phyloP scores from a whole-genome alignment of 345 rosid species.

The Angophora floribunda region DNA sequence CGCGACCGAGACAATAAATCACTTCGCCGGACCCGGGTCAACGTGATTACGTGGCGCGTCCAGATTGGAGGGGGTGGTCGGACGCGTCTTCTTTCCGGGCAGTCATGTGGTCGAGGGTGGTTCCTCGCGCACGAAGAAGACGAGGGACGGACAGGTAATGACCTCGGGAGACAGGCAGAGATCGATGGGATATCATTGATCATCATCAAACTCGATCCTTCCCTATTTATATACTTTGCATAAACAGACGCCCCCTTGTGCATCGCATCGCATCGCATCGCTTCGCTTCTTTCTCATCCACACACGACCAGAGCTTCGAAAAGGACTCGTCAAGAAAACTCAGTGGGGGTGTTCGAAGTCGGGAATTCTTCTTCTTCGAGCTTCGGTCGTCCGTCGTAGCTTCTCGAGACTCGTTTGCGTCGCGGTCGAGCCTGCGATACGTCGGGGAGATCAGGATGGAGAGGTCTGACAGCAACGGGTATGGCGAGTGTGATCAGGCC shows the following conservation, averaged over 20 bases:
- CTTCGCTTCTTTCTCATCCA: conserved; percentile 12
- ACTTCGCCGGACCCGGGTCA: background rate
- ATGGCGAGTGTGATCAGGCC: conserved; percentile 6
- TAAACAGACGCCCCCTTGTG: background rate
- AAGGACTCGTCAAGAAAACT: background rate
- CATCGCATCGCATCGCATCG: too few species aligned
- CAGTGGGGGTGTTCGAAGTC: background rate
- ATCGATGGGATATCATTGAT: background rate
- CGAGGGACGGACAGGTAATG: background rate
- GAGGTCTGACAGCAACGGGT: background rate
- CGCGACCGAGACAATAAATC: background rate
- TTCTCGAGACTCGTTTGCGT: background rate
- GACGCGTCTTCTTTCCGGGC: background rate
- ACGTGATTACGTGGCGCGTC: background rate
- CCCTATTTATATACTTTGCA: background rate
- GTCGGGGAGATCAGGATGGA: background rate
- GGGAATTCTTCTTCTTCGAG: background rate
- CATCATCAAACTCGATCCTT: background rate
- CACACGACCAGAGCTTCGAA: background rate
- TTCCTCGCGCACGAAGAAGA: background rate
- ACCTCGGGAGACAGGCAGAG: background rate
- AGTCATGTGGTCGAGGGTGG: background rate
- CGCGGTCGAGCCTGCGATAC: background rate
- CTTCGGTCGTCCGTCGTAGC: background rate
- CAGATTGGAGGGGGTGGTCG: background rate